Evolutionary conservation across 1,284 basidiomycete genomes (phyloP), one percentile per base, ranked within the genome.

Genomic region (Schizopora paradoxa): DNA sequence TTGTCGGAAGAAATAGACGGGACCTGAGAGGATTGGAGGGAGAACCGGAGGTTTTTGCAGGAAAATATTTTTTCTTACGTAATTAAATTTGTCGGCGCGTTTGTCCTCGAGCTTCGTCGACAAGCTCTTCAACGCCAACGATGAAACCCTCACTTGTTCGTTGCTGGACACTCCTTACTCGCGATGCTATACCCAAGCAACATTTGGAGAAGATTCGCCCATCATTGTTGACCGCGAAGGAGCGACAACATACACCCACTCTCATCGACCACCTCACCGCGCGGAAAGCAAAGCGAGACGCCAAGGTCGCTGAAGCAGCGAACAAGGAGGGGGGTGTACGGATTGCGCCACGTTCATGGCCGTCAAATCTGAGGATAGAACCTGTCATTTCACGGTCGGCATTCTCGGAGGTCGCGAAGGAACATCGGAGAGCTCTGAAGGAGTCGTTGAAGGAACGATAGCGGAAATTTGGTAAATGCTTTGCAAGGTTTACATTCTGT

Each of bases 1-100:
- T n/a, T n/a, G n/a, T 53, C 62, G 66, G 39, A 55, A 64, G 0
- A 66, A 79, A 66, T 63, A 59, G 16, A 58, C 61, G 8, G 71
- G 67, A 2, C 67, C 66, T 43, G 41, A 35, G 8, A 53, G 56
- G 25, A 51, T 56, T 19, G 51, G 25, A 14, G 51, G 43, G 19
- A 11, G 26, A 10, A 10, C 28, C 14, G 14, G 28, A 8, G 28
- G 14, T 31, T 31, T 31, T 8, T 31, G 28, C n/a, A n/a, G n/a
- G n/a, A n/a, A n/a, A 31, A 31, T 31, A 31, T 14, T 10, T 31
- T 10, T 14, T 14, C 8, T 14, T 31, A 10, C 28, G 14, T 10
- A 8, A 31, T 31, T 31, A 14, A 31, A 31, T 31, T 8, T 31
- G 28, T 31, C 10, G 14, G 10, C 8, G 8, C 10, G 8, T 31